Evolutionary conservation across 768 basidiomycete genomes (phyloP), one percentile per base, ranked within the genome.

Genomic region (Boletus pseudopeckii): DNA sequence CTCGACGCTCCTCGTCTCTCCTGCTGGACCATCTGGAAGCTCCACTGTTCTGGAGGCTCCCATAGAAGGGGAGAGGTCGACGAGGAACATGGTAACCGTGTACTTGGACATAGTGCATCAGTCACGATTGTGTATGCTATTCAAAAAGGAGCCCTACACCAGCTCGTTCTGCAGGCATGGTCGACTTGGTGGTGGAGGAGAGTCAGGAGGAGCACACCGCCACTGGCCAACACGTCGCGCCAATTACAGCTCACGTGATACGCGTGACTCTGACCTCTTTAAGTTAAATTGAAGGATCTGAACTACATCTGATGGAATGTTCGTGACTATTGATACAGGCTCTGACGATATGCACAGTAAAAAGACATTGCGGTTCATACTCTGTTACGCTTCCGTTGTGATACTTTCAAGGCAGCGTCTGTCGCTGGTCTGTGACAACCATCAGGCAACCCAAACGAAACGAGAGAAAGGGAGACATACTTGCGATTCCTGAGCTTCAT

Each of bases 21-120:
- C 82, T 36, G 80, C 71, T 13, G 79, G 72, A 24, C 78, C 80
- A 30, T 74, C 72, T 5, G 83, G 75, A 22, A 86, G 65, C 38
- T 85, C 75, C 38, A 92, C 78, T 1, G 74, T 77, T 49, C 83
- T 75, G 46, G 73, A 65, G 49, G 79, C 79, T 18, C 80, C 86
- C 95, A 97, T 98, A 40, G 92, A 85, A 50, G 86, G 80, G 13
- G 92, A 94, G 44, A 87, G 75, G 76, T 98, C 95, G 61, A 98
- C 73, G 62, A 96, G 80, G 66, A 93, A 97, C 81, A 92, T 86
- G 20, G 88, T 89, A 1, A 89, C 90, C 0, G 89, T 90, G 66
- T 85, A 92, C 91, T 92, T 64, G 0, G 32, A 9, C 24, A 17
- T 11, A 32, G 15, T 38, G 68, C 1, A 66, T 66, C 48, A 49